Percentiles rank a stretch among this genome's conserved stretches.
Conservation (phyloP, 164 flowering plant genomes). For the Nymphaea colorata region DNA sequence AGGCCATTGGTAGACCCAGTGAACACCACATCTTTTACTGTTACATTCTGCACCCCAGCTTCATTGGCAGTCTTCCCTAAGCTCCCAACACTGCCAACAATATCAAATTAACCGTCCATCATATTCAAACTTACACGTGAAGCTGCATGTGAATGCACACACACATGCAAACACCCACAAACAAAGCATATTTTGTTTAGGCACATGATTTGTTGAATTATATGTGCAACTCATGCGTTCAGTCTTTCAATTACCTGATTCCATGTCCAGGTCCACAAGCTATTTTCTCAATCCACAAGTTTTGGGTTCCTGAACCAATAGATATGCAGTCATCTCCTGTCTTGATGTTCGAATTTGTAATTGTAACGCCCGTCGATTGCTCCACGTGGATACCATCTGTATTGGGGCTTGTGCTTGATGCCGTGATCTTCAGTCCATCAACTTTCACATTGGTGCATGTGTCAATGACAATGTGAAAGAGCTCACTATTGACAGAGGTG, state of each 20-base stretch:
- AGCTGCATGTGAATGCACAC: no score
- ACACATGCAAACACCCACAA: no score
- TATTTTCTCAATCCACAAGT: slow-evolving; percentile 11
- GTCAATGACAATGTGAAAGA: neutral
- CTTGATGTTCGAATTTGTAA: neutral
- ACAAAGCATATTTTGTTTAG: no score
- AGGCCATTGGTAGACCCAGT: no score
- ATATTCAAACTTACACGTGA: no score
- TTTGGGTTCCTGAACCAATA: slow-evolving; percentile 20
- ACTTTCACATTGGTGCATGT: neutral
- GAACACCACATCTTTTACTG: no score
- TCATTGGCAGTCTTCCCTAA: no score
- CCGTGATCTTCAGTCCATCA: neutral
- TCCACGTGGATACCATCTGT: slow-evolving; percentile 8
- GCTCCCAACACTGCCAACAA: no score
- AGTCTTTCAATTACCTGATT: slow-evolving; percentile 13
- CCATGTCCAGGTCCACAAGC: slow-evolving; percentile 25
- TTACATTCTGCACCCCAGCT: no score
- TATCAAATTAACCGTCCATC: no score
- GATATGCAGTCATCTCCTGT: slow-evolving; percentile 17
- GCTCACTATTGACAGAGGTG: neutral
- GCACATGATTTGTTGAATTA: no score
- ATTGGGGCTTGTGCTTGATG: slow-evolving; percentile 7
- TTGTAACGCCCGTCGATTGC: neutral
- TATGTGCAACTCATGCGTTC: no score